These are phyloP conservation scores for Colletotrichum abscissum DNA, from an alignment of 2,329 filamentous ascomycete genomes.

Conservation along the genomic window DNA sequence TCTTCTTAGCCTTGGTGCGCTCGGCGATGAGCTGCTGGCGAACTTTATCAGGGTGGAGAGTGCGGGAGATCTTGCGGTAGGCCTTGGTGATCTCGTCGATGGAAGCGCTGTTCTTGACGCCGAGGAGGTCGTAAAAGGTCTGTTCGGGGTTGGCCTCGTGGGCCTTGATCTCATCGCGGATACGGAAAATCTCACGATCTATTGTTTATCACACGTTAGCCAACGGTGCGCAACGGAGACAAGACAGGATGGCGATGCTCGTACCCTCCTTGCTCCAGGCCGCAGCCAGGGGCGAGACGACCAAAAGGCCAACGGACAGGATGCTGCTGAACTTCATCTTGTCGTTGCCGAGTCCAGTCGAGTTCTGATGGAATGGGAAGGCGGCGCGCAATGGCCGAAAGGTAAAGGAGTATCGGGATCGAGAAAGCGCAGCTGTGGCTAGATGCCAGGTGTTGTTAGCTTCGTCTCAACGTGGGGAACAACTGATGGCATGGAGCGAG, in stretches of 20 bases:
- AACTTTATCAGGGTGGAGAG: slow-evolving; percentile 95
- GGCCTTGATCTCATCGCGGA: slow-evolving; percentile 85
- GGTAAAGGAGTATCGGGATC: slow-evolving; percentile 5
- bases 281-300: slow-evolving; percentile 73
- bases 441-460: slow-evolving; percentile 34
- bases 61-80: slow-evolving; percentile 87
- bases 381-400: slow-evolving; percentile 22
- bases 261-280: slow-evolving; percentile 90
- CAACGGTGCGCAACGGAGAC: neutral
- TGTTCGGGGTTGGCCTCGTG: slow-evolving; percentile 78
- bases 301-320: slow-evolving; percentile 75
- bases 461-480: slow-evolving; percentile 22
- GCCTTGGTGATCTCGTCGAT: slow-evolving; percentile 93
- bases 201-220: slow-evolving; percentile 25
- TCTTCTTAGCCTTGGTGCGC: slow-evolving; percentile 66
- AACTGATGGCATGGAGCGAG: slow-evolving; percentile 23
- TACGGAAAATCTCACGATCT: slow-evolving; percentile 98
- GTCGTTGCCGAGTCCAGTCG: slow-evolving; percentile 45
- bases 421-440: slow-evolving; percentile 16
- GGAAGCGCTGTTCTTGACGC: slow-evolving; percentile 76
- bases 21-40: slow-evolving; percentile 83
- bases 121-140: slow-evolving; percentile 96
- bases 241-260: slow-evolving; percentile 34
- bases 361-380: neutral
- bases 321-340: slow-evolving; percentile 78